A percentile compares a stretch with the other conserved stretches of the same genome.
Evolutionary conservation across 2,329 filamentous ascomycete species (phyloP).

Genomic region (Stagonosporopsis vannaccii): DNA sequence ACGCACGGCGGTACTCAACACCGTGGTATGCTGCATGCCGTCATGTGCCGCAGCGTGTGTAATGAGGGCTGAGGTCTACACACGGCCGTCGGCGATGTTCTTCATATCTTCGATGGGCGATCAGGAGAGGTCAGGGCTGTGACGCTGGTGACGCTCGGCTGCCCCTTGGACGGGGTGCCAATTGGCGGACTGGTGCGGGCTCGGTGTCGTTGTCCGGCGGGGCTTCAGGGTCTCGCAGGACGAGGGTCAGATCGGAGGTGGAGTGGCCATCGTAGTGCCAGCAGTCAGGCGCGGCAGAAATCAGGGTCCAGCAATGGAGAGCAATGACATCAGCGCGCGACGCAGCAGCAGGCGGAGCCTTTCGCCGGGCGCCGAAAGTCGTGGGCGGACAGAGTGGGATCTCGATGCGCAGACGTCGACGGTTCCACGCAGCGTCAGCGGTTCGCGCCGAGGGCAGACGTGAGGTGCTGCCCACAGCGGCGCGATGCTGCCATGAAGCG

Average conservation of each 20-base stretch:
- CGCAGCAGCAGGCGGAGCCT: neutral
- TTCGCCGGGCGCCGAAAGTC: no score
- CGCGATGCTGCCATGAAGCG: no score
- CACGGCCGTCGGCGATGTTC: constrained; percentile 4
- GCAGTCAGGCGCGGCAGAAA: neutral
- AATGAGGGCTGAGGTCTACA: neutral
- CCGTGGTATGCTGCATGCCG: neutral
- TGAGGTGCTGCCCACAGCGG: neutral
- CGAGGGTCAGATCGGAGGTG: constrained; percentile 1
- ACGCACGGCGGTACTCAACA: no score
- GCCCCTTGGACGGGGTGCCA: neutral
- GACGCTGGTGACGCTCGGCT: neutral
- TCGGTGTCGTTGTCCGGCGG: neutral
- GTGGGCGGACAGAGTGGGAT: neutral
- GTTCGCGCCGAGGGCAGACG: no score
- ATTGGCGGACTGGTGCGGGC: neutral
- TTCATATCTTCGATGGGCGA: constrained; percentile 11
- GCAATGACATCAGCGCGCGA: neutral
- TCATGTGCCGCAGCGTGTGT: neutral
- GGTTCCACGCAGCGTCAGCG: neutral
- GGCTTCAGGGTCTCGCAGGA: neutral
- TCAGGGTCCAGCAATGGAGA: constrained; percentile 5
- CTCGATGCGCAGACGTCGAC: neutral
- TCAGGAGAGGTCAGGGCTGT: neutral
- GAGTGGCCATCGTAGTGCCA: constrained; percentile 4